Base-by-base conservation (phyloP, 2,329 filamentous ascomycete species). In the Periconia macrospinosa region DNA sequence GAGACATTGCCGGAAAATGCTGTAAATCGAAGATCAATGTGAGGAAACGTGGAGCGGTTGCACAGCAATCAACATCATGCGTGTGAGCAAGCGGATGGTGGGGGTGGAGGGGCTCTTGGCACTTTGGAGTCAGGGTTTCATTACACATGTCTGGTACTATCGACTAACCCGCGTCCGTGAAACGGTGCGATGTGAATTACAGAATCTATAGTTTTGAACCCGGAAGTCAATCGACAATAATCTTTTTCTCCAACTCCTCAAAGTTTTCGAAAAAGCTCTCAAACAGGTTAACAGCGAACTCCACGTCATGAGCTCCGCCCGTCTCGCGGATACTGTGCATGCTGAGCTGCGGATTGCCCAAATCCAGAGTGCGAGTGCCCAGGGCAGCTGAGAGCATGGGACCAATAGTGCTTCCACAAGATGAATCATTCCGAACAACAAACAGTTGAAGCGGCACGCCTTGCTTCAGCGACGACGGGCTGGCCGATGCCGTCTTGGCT, bases 251-350 rank as follows among this genome's bases (percentile, higher is more conserved):
- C 64, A 97, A 73, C 59, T 85, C 83, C n/a, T 89, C 89, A 71
- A 92, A 99, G 69, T 89, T 83, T 62, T 88, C 81, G 72, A 96
- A 92, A 77, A 97, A 99, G 62, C 88, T 86, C 60, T 89, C 86
- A 74, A 99, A 97, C 49, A 99, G 73, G 68, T 88, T 87, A 59
- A 96, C 86, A 0, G 90, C 90, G 76, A 94, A 85, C 63, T 89
- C 90, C 1, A 97, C 89, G 76, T 99, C 93, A 65, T 92, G 85
- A 1, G 88, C 86, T 40, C 94, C 94, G 20, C 90, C 90, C 42
- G 91, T 96, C 81, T 97, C 94, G 50, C 94, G 86, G 68, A 97
- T 97, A 70, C 90, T 94, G 77, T 97, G 93, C 94, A 97, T 97
- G 71, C 89, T 92, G 59, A 97, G 80, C 79, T 97, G 93, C 27